Conservation (phyloP, 2,329 filamentous ascomycete species). For the Verticillium albo-atrum region DNA sequence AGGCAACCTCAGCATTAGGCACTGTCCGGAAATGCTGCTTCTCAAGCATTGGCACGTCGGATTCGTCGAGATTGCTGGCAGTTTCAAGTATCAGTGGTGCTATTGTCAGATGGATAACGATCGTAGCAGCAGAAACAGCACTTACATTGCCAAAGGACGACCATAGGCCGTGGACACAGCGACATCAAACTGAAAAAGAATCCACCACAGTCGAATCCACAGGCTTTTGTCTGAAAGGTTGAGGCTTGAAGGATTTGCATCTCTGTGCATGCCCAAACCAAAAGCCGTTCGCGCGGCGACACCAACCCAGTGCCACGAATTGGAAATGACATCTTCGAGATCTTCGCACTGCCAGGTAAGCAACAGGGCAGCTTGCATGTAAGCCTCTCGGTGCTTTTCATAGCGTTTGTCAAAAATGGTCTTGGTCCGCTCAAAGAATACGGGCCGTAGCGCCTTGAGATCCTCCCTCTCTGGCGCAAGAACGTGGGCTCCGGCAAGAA, state of each 20-base stretch:
- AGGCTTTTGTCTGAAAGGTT: conserved; percentile 24
- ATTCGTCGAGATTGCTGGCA: conserved; percentile 44
- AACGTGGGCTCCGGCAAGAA: conserved; percentile 48
- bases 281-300: conserved; percentile 46
- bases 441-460: conserved; percentile 32
- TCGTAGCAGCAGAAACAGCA: too few species aligned
- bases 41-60: conserved; percentile 40
- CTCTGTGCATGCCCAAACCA: conserved; percentile 48
- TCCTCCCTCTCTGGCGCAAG: conserved; percentile 34
- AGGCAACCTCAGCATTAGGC: conserved; percentile 31
- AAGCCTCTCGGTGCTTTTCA: conserved; percentile 46
- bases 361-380: conserved; percentile 50
- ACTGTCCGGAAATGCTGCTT: conserved; percentile 38
- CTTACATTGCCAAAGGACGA: conserved; percentile 43
- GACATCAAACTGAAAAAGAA: conserved; percentile 33
- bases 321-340: conserved; percentile 49
- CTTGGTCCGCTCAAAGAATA: conserved; percentile 49
- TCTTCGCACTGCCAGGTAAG: conserved; percentile 52
- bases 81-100: too few species aligned
- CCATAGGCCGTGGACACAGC: conserved; percentile 36
- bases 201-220: conserved; percentile 35
- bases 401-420: conserved; percentile 47
- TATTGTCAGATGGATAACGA: too few species aligned
- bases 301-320: conserved; percentile 49
- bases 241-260: conserved; percentile 22